These are phyloP conservation scores for Larix sibirica DNA, from an alignment of 83 land plant species.

Conservation along the genomic window DNA sequence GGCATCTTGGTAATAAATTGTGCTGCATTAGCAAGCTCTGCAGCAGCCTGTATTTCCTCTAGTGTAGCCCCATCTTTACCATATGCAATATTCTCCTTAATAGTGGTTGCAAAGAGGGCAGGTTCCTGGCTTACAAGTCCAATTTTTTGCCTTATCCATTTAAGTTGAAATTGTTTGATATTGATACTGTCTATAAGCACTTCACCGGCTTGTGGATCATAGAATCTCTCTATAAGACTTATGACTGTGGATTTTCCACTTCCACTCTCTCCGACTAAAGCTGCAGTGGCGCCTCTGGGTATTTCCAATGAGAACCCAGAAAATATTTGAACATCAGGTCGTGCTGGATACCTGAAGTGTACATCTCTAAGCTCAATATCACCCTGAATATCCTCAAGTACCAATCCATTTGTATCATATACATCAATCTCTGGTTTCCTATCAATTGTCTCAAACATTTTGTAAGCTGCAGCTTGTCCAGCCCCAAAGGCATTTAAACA, in stretches of 20 bases:
- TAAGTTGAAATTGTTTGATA: constrained; percentile 35
- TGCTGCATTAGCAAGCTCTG: constrained; percentile 27
- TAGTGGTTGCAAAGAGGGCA: constrained; percentile 47
- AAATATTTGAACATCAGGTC: constrained; percentile 63
- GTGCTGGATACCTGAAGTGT: constrained; percentile 58
- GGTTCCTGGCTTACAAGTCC: constrained; percentile 68
- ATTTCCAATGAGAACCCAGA: constrained; percentile 42
- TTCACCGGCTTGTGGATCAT: constrained; percentile 60
- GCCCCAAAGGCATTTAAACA: constrained; percentile 45
- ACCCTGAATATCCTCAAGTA: constrained; percentile 39
- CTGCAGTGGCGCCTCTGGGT: constrained; percentile 41
- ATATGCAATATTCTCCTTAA: constrained; percentile 55
- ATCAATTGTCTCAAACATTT: constrained; percentile 57
- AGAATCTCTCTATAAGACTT: constrained; percentile 55
- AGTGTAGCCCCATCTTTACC: constrained; percentile 49
- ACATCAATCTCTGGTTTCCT: constrained; percentile 55
- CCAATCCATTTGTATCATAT: constrained; percentile 28
- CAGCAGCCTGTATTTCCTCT: constrained; percentile 42
- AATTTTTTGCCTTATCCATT: constrained; percentile 56
- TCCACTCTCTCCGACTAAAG: constrained; percentile 74
- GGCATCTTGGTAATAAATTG: constrained; percentile 30
- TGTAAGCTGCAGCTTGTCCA: constrained; percentile 60
- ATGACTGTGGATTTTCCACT: constrained; percentile 63
- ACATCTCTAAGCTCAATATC: constrained; percentile 53
- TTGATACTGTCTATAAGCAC: constrained; percentile 53